Evolutionary conservation across 768 basidiomycete species (phyloP), one percentile per base, ranked within the genome.

Genomic region (Leucogyrophana mollusca): DNA sequence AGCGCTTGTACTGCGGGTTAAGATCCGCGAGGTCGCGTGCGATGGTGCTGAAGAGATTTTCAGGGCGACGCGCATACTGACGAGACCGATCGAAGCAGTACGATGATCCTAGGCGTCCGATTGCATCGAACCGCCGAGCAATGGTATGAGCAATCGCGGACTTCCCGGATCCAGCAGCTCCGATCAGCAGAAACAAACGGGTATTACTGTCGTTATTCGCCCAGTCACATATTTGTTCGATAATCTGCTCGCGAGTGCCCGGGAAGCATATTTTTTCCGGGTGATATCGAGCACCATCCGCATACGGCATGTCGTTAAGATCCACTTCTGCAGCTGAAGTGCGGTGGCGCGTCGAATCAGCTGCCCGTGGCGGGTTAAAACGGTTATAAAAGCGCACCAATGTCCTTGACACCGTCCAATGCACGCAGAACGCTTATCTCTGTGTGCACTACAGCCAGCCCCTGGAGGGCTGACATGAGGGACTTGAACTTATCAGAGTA

Each of bases 1-100:
- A 48, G 4, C 42, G 23, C 34, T 51, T 54, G 34, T 46, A 64
- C 23, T 66, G 59, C 24, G 39, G 47, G 34, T 70, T 52, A n/a
- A 62, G 57, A 8, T 66, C 61, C 22, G 67, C 65, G 17, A 69
- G 56, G 25, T 69, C 55, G 9, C 49, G 48, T 4, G 67, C 66
- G 6, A 69, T 59, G n/a, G 67, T 70, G 22, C 57, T 59, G 52
- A 68, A 65, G 30, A 68, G 33, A 41, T 61, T 53, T 47, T 50
- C 45, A 24, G 57, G 50, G 27, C 62, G 52, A 33, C 56, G 10
- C 35, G 23, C 53, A 25, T 45, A 48, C 9, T 55, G 32, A 10
- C 43, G 48, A 4, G 43, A 47, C 2, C 47, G 53, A 16, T 55
- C 46, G 46, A 70, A 63, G 43, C 57, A 70, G 16, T 57, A 61